Evolutionary conservation across 139 green algal species (phyloP).

Genomic region (Haematococcus sp.): DNA sequence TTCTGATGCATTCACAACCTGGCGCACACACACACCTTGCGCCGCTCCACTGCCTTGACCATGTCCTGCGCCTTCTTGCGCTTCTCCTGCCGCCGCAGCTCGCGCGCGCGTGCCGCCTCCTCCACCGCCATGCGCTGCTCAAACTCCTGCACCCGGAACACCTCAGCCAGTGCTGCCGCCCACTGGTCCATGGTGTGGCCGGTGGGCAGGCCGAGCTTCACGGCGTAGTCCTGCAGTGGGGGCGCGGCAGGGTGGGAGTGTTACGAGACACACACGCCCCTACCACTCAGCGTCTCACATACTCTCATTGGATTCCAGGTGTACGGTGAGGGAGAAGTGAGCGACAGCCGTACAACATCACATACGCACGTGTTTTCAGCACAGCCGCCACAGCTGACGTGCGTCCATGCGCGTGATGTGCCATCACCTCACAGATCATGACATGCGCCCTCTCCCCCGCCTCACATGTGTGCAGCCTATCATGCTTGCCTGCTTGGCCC

Average conservation of each 20-base stretch:
- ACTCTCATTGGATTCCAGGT: too few species aligned
- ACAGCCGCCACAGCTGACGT: too few species aligned
- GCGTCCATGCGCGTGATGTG: not conserved
- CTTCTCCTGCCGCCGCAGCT: slow-evolving; percentile 22
- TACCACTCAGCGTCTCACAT: too few species aligned
- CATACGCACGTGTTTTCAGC: too few species aligned
- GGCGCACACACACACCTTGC: slow-evolving; percentile 8
- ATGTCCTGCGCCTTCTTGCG: slow-evolving; percentile 32
- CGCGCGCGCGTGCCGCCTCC: slow-evolving; percentile 10
- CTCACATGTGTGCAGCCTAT: not conserved
- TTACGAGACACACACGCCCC: not conserved
- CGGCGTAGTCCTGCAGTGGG: slow-evolving; percentile 31
- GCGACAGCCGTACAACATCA: too few species aligned
- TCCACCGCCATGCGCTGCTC: slow-evolving; percentile 17
- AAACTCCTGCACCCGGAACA: slow-evolving; percentile 27
- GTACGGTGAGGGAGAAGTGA: too few species aligned
- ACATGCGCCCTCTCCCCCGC: not conserved
- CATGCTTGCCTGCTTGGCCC: not conserved
- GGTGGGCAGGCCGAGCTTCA: slow-evolving; percentile 18
- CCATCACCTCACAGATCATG: not conserved
- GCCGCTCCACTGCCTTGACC: slow-evolving; percentile 24
- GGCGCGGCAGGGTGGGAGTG: not conserved
- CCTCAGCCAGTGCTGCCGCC: slow-evolving; percentile 55
- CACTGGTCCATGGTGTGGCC: slow-evolving; percentile 25
- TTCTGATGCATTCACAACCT: too few species aligned